Conservation (phyloP, 192 early-diverging fungal species). For the Coemansia sp. region DNA sequence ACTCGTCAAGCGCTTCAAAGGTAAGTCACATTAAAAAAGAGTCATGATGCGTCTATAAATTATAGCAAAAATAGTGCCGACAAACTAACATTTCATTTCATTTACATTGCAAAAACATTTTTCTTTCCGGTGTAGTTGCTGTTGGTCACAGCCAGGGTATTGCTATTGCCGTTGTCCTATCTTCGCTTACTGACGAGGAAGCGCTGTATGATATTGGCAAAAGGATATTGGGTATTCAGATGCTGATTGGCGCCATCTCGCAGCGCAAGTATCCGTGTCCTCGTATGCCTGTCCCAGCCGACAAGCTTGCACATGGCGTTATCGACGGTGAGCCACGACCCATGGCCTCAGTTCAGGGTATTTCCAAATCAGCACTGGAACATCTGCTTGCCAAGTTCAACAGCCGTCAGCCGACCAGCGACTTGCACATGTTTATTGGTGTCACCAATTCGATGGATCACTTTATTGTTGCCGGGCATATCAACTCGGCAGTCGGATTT, state of each 20-base stretch:
- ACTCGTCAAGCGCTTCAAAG: conserved; percentile 27
- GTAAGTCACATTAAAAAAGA: conserved; percentile 16
- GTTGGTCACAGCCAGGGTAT: conserved; percentile 95
- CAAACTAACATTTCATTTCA: not conserved
- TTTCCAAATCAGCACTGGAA: conserved; percentile 1
- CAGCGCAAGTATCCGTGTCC: conserved; percentile 59
- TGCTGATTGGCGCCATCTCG: conserved; percentile 82
- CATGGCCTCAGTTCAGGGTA: conserved; percentile 14
- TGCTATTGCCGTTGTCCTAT: conserved; percentile 81
- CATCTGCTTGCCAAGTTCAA: conserved; percentile 23
- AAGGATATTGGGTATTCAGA: conserved; percentile 80
- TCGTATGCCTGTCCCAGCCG: not conserved
- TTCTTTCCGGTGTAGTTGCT: conserved; percentile 18
- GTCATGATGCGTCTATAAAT: not conserved
- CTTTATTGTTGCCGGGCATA: conserved; percentile 28
- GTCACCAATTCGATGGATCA: conserved; percentile 21
- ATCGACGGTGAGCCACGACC: conserved; percentile 3
- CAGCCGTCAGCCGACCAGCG: not conserved
- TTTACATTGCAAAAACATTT: not conserved
- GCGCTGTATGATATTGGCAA: conserved; percentile 76
- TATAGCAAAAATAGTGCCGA: not conserved
- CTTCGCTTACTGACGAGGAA: conserved; percentile 74
- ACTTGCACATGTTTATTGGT: conserved; percentile 15
- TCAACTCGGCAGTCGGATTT: conserved; percentile 8
- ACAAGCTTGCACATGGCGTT: not conserved